A percentile compares a stretch with the other conserved stretches of the same genome.
These are phyloP conservation scores for Truncatella angustata DNA, from an alignment of 2,329 filamentous ascomycete genomes.

Conservation along the genomic window DNA sequence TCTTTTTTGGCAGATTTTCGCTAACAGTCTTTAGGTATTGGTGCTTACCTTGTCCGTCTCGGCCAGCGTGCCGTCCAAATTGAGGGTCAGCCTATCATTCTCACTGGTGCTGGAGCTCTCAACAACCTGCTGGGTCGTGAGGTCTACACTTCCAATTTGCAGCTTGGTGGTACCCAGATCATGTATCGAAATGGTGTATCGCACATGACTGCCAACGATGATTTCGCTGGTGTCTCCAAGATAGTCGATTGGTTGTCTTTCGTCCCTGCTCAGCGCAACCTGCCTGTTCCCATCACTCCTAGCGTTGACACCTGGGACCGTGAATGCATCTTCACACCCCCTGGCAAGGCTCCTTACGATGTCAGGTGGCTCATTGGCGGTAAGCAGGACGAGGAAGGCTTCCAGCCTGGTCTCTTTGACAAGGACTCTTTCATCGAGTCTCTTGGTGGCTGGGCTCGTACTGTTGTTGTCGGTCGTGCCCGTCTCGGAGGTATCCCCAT, in stretches of 20 bases:
- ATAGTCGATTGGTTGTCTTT: constrained; percentile 99
- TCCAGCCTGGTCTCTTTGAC: constrained; percentile 90
- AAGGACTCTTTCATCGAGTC: constrained; percentile 95
- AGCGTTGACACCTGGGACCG: constrained; percentile 88
- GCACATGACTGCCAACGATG: constrained; percentile 96
- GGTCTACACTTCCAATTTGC: constrained; percentile 97
- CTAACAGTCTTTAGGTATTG: constrained; percentile 65
- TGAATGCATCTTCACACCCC: constrained; percentile 80
- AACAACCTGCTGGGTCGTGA: constrained; percentile 98
- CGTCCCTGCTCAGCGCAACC: constrained; percentile 91
- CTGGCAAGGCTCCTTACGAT: constrained; percentile 83
- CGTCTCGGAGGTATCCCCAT: constrained; percentile 96
- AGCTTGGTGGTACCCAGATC: constrained; percentile 99
- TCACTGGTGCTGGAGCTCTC: constrained; percentile 93
- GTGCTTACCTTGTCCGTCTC: constrained; percentile 96
- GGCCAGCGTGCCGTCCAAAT: constrained; percentile 98
- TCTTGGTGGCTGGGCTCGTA: constrained; percentile 94
- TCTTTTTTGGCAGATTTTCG: constrained; percentile 5
- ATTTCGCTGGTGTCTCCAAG: constrained; percentile 96
- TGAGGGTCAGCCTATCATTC: constrained; percentile 96
- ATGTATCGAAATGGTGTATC: constrained; percentile 99
- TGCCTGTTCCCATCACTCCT: constrained; percentile 88
- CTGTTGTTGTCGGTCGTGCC: constrained; percentile 93
- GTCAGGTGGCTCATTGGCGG: constrained; percentile 91
- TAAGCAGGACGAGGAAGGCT: constrained; percentile 80